These are phyloP conservation scores for Solanum etuberosum DNA, from an alignment of 257 asterid genomes.

Conservation along the genomic window DNA sequence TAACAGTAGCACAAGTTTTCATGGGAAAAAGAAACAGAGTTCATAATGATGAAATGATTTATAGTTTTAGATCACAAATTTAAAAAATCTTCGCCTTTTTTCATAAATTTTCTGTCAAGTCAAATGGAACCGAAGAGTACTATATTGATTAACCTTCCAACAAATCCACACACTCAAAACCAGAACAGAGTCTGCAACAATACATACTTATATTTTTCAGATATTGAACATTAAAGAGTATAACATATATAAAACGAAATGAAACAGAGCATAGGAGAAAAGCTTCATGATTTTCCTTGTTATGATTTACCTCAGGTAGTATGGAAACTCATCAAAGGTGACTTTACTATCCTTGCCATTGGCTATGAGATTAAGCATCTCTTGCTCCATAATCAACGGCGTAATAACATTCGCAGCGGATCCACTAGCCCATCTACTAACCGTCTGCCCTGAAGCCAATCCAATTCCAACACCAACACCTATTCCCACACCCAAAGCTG, in stretches of 20 bases:
- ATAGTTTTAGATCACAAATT: no score
- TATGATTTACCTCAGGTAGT: conserved; percentile 43
- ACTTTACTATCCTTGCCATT: conserved; percentile 49
- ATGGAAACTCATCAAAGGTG: conserved; percentile 68
- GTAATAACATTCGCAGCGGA: conserved; percentile 18
- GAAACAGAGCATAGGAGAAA: not conserved
- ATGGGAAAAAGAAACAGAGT: no score
- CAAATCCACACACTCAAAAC: no score
- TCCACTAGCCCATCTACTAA: conserved; percentile 32
- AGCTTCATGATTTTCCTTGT: not conserved
- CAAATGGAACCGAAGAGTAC: fast-evolving
- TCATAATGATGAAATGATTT: no score
- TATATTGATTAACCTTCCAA: no score
- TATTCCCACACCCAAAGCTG: conserved; percentile 67
- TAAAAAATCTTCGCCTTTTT: no score
- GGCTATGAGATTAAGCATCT: conserved; percentile 40
- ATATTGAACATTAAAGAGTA: not conserved
- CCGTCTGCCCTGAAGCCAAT: conserved; percentile 61
- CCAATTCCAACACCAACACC: conserved; percentile 76
- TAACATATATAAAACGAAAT: not conserved
- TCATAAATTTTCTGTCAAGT: not conserved
- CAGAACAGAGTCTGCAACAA: not conserved
- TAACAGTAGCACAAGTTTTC: no score
- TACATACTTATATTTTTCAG: not conserved
- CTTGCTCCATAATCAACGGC: conserved; percentile 51